phyloP scores from a whole-genome alignment of 805 yeast species.

The Komagataella populi region DNA sequence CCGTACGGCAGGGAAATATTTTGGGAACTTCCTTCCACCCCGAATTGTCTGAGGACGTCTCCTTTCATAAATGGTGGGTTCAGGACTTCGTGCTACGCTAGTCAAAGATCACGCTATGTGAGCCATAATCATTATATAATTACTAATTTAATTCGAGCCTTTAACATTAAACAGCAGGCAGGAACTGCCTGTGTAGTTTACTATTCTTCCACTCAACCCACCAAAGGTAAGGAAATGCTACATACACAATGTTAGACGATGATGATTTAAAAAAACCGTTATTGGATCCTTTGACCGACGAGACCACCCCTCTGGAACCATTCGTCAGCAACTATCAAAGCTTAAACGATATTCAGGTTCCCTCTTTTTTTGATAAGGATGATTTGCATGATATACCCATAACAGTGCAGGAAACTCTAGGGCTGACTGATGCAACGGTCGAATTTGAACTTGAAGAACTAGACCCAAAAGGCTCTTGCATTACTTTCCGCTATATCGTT shows the following conservation, averaged over 20 bases:
- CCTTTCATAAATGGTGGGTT: constrained; percentile 64
- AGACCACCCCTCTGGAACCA: constrained; percentile 20
- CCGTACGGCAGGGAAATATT: constrained; percentile 53
- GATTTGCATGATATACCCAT: neutral
- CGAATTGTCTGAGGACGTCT: constrained; percentile 42
- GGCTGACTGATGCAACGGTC: neutral
- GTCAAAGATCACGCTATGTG: neutral
- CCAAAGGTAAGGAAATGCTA: neutral
- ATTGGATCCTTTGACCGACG: neutral
- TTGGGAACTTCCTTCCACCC: constrained; percentile 78
- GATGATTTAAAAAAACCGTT: neutral
- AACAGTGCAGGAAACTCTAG: neutral
- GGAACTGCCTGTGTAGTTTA: neutral
- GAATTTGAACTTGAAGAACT: constrained; percentile 1
- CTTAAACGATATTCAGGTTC: constrained; percentile 48
- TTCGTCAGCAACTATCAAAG: constrained; percentile 55
- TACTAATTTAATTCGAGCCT: neutral
- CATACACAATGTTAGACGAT: neutral
- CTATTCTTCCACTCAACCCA: neutral
- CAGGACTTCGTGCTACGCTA: constrained; percentile 33
- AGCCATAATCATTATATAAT: neutral
- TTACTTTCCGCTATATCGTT: constrained; percentile 22
- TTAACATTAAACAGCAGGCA: neutral
- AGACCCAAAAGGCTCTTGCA: constrained; percentile 12
- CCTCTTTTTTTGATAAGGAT: constrained; percentile 19